Conservation (phyloP, 768 basidiomycete genomes). For the Lactarius hatsudake region DNA sequence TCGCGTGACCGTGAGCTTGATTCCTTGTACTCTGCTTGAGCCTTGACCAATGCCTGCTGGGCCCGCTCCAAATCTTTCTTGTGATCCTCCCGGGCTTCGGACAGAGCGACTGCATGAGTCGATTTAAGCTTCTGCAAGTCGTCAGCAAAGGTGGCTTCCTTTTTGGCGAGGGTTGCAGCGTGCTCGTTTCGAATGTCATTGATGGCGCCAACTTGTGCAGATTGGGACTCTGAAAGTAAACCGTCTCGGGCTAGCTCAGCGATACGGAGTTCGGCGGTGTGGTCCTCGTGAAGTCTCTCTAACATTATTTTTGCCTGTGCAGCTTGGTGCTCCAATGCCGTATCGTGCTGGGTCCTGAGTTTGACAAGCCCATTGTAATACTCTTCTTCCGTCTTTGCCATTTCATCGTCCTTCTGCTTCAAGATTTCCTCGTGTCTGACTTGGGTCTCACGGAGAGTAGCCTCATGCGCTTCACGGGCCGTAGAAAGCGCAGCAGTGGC, state of each 20-base stretch:
- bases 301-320: conserved; percentile 58
- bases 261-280: conserved; percentile 68
- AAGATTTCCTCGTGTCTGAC: conserved; percentile 54
- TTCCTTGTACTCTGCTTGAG: conserved; percentile 44
- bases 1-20: conserved; percentile 40
- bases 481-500: conserved; percentile 49
- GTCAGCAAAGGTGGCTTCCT: conserved; percentile 61
- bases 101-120: conserved; percentile 56
- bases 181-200: conserved; percentile 73
- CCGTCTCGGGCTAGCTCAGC: conserved; percentile 74
- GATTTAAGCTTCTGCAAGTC: conserved; percentile 64
- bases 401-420: conserved; percentile 60
- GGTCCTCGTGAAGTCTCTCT: conserved; percentile 74
- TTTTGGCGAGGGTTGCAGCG: conserved; percentile 57
- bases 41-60: conserved; percentile 41
- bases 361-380: conserved; percentile 80
- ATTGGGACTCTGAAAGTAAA: conserved; percentile 69
- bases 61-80: conserved; percentile 50
- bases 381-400: conserved; percentile 70
- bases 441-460: conserved; percentile 46
- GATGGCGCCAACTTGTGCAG: conserved; percentile 58
- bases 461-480: conserved; percentile 50
- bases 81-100: conserved; percentile 55
- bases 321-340: conserved; percentile 58
- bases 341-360: conserved; percentile 68